Evolutionary conservation across 805 yeast genomes (phyloP), one percentile per base, ranked within the genome.

Genomic region (Cyberlindnera nakhonratchasimensis): DNA sequence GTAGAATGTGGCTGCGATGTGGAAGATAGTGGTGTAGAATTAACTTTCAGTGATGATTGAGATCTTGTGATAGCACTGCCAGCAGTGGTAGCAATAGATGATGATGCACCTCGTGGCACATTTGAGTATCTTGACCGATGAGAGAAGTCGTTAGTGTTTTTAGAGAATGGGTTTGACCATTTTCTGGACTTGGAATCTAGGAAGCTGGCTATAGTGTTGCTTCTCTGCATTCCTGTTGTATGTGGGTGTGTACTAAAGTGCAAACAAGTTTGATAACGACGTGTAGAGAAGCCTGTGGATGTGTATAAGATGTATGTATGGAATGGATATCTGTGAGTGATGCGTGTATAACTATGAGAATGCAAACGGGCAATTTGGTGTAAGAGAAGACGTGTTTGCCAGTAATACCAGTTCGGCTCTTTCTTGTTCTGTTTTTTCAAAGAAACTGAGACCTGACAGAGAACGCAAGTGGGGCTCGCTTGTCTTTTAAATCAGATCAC

Each of bases 141-240:
- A 10, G 31, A 2, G 29, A 24, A 14, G 11, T 22, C 23, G 11
- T n/a, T 20, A 16, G 25, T 8, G 13, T n/a, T 16, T 29, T 22
- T 43, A 14, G 42, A 33, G 32, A 43, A 43, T 4, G 42, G 46
- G 34, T 42, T 42, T 4, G 41, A 37, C 38, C 42, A 37, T 12
- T 33, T 37, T 23, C 37, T 42, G 13, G 39, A 17, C 29, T 29
- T 34, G 28, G 18, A 13, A 29, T 42, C 42, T 2, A 37, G 36
- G 16, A 38, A 26, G 28, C 17, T 31, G 40, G 34, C 13, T 22
- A 39, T 39, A 12, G 47, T 39, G 32, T 29, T 39, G 30, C 43
- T 43, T 43, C 43, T 43, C 13, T 43, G 43, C 47, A 43, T 43
- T 39, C 28, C 19, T n/a, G n/a, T 14, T 20, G 10, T 9, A 33